These are phyloP conservation scores for Nissolia schottii DNA, from an alignment of 306 rosid species.

Conservation along the genomic window DNA sequence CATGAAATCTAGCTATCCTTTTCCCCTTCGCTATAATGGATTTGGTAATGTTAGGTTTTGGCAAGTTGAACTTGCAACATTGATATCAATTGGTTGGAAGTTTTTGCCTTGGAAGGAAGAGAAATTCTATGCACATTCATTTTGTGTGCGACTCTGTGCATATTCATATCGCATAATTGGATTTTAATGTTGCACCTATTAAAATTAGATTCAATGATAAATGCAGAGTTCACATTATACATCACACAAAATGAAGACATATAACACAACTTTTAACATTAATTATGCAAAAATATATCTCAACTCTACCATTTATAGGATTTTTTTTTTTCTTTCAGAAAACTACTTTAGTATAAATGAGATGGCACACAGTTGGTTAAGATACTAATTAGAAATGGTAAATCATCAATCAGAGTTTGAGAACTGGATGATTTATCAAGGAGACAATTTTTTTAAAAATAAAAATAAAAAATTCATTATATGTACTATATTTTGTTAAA, in stretches of 20 bases:
- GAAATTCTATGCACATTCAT: too few relatives aligned
- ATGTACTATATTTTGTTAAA: not conserved
- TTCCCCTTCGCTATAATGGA: not conserved
- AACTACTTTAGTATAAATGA: not conserved
- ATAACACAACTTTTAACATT: too few relatives aligned
- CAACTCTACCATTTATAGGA: not conserved
- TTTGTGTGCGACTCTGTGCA: too few relatives aligned
- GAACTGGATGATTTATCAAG: too few relatives aligned
- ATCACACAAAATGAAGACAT: too few relatives aligned
- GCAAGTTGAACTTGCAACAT: not conserved
- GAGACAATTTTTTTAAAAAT: too few relatives aligned
- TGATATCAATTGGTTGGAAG: not conserved
- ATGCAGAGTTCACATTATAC: too few relatives aligned
- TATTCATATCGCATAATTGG: too few relatives aligned
- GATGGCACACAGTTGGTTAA: not conserved
- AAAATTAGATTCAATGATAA: too few relatives aligned
- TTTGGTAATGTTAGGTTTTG: conserved; percentile 16
- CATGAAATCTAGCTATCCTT: not conserved
- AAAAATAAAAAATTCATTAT: not conserved
- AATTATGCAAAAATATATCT: not conserved
- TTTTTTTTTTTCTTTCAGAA: not conserved
- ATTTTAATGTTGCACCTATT: too few relatives aligned
- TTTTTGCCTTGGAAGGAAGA: not conserved
- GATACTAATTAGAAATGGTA: not conserved
- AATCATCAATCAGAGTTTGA: not conserved